Evolutionary conservation across 176 grass and related monocot genomes (phyloP), one percentile per base, ranked within the genome.

Genomic region (Leersia perrieri): DNA sequence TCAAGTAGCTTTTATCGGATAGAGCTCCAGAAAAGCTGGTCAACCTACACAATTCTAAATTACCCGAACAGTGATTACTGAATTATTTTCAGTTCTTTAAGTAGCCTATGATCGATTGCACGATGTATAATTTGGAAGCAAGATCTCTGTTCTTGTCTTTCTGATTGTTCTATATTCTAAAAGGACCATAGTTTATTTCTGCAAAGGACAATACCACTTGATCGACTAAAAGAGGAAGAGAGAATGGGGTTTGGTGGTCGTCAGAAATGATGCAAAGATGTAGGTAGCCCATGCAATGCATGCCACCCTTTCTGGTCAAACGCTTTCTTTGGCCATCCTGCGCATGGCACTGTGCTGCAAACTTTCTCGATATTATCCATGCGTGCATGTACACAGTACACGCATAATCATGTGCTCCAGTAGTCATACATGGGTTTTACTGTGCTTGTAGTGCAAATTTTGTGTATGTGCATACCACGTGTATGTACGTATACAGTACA

Each of bases 301-400:
- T 41, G 41, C 64, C 14, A 38, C 11, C 25, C 40, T 77, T 83
- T 45, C 33, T 68, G 14, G 71, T 70, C 77, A 85, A 76, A 80
- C 39, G 33, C 38, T 55, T 70, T 75, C 10, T 14, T 34, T 16
- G 40, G 64, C 69, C 87, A 60, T 71, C 82, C 87, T 76, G 75
- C 65, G 87, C 71, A 81, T 85, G 82, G 64, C 76, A 72, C 87
- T 85, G 77, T 85, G 64, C 20, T 85, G 64, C 20, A 64, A 79
- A 23, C 82, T 85, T 89, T 85, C 64, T 64, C 74, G 68, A 55
- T 76, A 34, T 30, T 76, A 34, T 30, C 68, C 47, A 73, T 68
- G 86, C 74, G 65, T 38, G 66, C 33, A 75, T 53, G 49, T 53
- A 53, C 49, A 53, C 20, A 53, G 18, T n/a, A n/a, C 49, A 29